A percentile compares a stretch with the other conserved stretches of the same genome.
phyloP scores from a whole-genome alignment of 768 basidiomycete genomes.

The Trametes villosa region DNA sequence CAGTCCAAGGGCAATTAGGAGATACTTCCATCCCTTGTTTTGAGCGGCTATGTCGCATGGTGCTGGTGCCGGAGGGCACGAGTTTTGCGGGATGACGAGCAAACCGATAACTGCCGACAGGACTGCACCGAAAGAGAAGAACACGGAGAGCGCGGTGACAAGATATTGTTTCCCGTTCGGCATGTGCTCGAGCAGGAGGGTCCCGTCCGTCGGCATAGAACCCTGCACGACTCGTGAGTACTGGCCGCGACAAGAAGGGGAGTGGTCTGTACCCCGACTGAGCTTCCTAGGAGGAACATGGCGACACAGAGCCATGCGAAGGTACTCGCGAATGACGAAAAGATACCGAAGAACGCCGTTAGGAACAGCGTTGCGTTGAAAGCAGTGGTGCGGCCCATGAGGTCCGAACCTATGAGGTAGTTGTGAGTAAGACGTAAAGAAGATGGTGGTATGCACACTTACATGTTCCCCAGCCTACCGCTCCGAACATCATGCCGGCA shows the following conservation, averaged over 20 bases:
- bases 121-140: constrained; percentile 94
- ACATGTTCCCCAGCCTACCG: constrained; percentile 92
- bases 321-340: constrained; percentile 72
- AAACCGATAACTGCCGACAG: constrained; percentile 82
- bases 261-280: constrained; percentile 78
- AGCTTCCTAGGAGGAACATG: constrained; percentile 88
- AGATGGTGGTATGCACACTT: constrained; percentile 28
- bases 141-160: constrained; percentile 90
- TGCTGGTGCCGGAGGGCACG: constrained; percentile 53
- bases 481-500: constrained; percentile 97
- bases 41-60: constrained; percentile 68
- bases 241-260: not conserved
- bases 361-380: constrained; percentile 94
- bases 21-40: constrained; percentile 90
- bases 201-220: constrained; percentile 97
- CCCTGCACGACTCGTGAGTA: constrained; percentile 51
- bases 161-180: constrained; percentile 92
- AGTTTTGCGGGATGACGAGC: constrained; percentile 74
- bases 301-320: constrained; percentile 72
- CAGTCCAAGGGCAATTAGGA: constrained; percentile 75
- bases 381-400: constrained; percentile 84
- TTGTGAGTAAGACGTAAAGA: not conserved
- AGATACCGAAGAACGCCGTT: constrained; percentile 85
- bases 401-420: constrained; percentile 66
- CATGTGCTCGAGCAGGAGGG: constrained; percentile 89